Evolutionary conservation across 176 grass and related monocot genomes (phyloP).

Genomic region (Saccharum spontaneum): DNA sequence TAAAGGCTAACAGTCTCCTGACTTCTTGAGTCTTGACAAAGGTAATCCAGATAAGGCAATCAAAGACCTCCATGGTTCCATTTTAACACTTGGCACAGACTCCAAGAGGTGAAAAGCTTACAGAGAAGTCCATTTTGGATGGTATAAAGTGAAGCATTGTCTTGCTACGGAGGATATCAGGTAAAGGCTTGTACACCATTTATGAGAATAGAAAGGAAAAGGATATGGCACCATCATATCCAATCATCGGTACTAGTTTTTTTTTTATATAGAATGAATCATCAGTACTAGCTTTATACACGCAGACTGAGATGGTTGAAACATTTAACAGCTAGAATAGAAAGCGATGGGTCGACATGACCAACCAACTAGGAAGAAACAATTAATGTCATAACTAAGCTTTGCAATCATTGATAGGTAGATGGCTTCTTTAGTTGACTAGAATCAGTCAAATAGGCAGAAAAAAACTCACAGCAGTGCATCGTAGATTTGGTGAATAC

Average conservation of each 20-base stretch:
- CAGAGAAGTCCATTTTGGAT: neutral
- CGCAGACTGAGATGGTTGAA: neutral
- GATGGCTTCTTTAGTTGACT: slow-evolving; percentile 25
- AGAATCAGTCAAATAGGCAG: slow-evolving; percentile 21
- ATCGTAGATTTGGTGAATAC: slow-evolving; percentile 74
- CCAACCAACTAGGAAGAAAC: slow-evolving; percentile 14
- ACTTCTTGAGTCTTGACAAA: slow-evolving; percentile 6
- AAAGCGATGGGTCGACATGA: slow-evolving; percentile 10
- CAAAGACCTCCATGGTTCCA: neutral
- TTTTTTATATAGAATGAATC: neutral
- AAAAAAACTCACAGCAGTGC: slow-evolving; percentile 62
- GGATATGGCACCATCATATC: neutral
- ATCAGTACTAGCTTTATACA: slow-evolving; percentile 6
- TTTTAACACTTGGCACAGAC: neutral
- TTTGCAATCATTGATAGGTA: slow-evolving; percentile 39
- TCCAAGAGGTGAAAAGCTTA: neutral
- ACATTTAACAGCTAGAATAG: slow-evolving; percentile 1
- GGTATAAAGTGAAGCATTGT: neutral
- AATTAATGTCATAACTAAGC: slow-evolving; percentile 35
- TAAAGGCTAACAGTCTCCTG: neutral
- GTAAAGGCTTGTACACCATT: neutral
- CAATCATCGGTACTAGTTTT: slow-evolving; percentile 17
- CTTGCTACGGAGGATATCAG: slow-evolving; percentile 3
- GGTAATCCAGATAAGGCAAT: neutral
- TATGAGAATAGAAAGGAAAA: neutral